Evolutionary conservation across 768 basidiomycete species (phyloP).

Genomic region (Omphalotus guepiniiformis): DNA sequence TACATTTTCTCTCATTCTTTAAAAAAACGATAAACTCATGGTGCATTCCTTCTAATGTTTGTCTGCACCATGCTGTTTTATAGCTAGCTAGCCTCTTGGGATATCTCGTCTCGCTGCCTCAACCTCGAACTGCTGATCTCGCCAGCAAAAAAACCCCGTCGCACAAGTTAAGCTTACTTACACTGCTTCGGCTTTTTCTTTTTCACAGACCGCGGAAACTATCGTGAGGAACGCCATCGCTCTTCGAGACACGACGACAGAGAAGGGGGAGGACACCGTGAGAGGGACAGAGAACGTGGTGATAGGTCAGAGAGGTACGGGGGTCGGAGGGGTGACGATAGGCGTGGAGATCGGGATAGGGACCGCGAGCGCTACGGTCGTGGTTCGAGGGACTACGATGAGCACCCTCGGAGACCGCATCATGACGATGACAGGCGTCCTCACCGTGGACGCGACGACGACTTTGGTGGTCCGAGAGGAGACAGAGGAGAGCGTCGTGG

Average conservation of each 20-base stretch:
- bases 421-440: conserved; percentile 49
- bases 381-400: conserved; percentile 42
- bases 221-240: conserved; percentile 67
- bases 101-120: conserved; percentile 27
- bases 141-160: conserved; percentile 29
- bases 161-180: conserved; percentile 41
- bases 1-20: conserved; percentile 20
- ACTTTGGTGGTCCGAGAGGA: conserved; percentile 30
- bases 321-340: conserved; percentile 39
- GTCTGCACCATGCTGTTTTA: conserved; percentile 52
- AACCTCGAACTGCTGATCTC: conserved; percentile 35
- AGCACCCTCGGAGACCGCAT: conserved; percentile 37
- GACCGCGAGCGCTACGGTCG: conserved; percentile 39
- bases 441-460: conserved; percentile 38
- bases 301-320: conserved; percentile 21
- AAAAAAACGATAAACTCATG: conserved; percentile 56
- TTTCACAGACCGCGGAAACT: conserved; percentile 47
- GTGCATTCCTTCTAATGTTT: conserved; percentile 49
- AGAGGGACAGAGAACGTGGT: conserved; percentile 29
- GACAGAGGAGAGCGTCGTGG: conserved; percentile 37
- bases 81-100: conserved; percentile 61
- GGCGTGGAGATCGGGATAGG: conserved; percentile 33
- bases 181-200: conserved; percentile 39
- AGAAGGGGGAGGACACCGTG: conserved; percentile 34
- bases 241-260: conserved; percentile 62